These are phyloP conservation scores for Trichophyton benhamiae DNA, from an alignment of 2,329 filamentous ascomycete genomes.

Conservation along the genomic window DNA sequence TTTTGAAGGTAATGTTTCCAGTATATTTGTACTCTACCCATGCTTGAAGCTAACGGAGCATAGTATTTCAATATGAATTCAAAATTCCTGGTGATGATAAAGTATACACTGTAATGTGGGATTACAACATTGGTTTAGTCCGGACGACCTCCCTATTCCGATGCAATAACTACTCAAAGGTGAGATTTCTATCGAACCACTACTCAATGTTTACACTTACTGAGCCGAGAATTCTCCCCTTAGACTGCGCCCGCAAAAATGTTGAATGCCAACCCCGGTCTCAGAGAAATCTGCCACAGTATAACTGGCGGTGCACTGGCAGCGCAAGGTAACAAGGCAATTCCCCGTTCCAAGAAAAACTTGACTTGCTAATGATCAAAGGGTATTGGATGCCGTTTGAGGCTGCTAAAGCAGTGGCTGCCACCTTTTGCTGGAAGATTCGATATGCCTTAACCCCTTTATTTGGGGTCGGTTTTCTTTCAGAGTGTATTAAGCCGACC, in stretches of 20 bases:
- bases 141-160: constrained; percentile 94
- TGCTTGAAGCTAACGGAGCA: neutral
- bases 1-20: constrained; percentile 9
- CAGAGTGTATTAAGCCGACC: constrained; percentile 54
- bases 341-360: neutral
- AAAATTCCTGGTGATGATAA: constrained; percentile 53
- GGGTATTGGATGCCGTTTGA: constrained; percentile 94
- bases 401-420: constrained; percentile 74
- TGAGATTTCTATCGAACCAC: constrained; percentile 28
- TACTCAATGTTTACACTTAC: neutral
- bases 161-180: constrained; percentile 76
- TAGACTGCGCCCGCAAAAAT: constrained; percentile 85
- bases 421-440: constrained; percentile 79
- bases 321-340: constrained; percentile 58
- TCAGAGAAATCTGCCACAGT: constrained; percentile 82
- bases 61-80: constrained; percentile 79
- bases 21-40: neutral
- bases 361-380: constrained; percentile 27
- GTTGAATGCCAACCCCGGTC: constrained; percentile 61
- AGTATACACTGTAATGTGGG: constrained; percentile 79
- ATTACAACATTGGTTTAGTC: constrained; percentile 88
- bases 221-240: neutral
- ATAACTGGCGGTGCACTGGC: constrained; percentile 85
- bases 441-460: constrained; percentile 77
- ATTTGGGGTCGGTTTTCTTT: constrained; percentile 73